These are phyloP conservation scores for Sugiyamaella castrensis DNA, from an alignment of 1,139 yeast species.

Conservation along the genomic window DNA sequence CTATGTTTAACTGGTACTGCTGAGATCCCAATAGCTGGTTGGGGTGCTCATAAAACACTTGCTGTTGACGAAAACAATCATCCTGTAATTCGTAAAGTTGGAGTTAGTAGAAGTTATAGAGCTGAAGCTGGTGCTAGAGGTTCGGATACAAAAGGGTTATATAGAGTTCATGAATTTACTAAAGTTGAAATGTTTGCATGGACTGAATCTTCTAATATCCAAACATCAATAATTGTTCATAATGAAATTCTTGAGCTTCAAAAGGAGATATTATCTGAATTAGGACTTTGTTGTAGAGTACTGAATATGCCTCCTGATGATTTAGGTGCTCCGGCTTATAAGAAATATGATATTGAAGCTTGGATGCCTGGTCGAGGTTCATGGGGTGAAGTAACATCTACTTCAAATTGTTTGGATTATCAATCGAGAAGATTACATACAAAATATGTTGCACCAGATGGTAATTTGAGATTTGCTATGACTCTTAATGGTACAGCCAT, in stretches of 20 bases:
- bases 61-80: constrained; percentile 20
- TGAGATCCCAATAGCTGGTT: constrained; percentile 89
- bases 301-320: constrained; percentile 88
- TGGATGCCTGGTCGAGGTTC: constrained; percentile 97
- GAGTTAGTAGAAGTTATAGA: constrained; percentile 82
- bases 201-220: constrained; percentile 41
- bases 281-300: constrained; percentile 80
- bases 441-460: constrained; percentile 40
- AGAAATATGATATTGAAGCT: constrained; percentile 91
- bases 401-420: constrained; percentile 90
- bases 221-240: constrained; percentile 41
- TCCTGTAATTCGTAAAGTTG: constrained; percentile 61
- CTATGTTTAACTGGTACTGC: constrained; percentile 90
- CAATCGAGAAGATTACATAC: constrained; percentile 84
- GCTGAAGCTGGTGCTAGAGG: constrained; percentile 99
- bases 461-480: constrained; percentile 52
- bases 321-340: constrained; percentile 89
- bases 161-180: constrained; percentile 96
- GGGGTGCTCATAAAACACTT: constrained; percentile 47
- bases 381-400: constrained; percentile 92
- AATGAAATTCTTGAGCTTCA: constrained; percentile 66
- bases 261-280: constrained; percentile 54
- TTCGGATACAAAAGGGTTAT: constrained; percentile 84
- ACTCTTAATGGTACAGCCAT: constrained; percentile 95
- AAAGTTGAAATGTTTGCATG: constrained; percentile 92